These are phyloP conservation scores for Hapsidospora chrysogenum DNA, from an alignment of 495 filamentous ascomycete genomes.

Conservation along the genomic window DNA sequence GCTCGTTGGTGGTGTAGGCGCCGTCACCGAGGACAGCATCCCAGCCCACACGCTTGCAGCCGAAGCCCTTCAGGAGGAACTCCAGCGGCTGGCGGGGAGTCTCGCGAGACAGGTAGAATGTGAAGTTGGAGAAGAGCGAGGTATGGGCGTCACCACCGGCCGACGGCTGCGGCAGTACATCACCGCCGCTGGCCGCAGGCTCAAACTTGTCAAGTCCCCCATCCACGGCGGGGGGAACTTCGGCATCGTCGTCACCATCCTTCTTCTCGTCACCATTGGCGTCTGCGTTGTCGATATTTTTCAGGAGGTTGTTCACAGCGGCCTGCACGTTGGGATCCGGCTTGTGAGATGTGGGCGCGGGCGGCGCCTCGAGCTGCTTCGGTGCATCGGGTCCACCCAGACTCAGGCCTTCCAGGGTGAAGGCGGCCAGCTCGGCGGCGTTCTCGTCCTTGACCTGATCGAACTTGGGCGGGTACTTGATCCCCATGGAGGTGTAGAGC, in stretches of 20 bases:
- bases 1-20: constrained; percentile 77
- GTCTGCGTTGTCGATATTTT: constrained; percentile 28
- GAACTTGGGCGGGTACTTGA: constrained; percentile 92
- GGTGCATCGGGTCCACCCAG: constrained; percentile 30
- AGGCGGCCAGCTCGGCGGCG: constrained; percentile 82
- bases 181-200: constrained; percentile 58
- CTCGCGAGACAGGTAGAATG: constrained; percentile 86
- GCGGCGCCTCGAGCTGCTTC: constrained; percentile 36
- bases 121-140: constrained; percentile 68
- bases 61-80: constrained; percentile 86
- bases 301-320: constrained; percentile 35
- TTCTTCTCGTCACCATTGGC: constrained; percentile 21
- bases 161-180: constrained; percentile 71
- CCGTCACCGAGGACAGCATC: constrained; percentile 78
- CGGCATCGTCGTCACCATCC: constrained; percentile 29
- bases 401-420: constrained; percentile 61
- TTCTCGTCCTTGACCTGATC: constrained; percentile 71
- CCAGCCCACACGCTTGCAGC: constrained; percentile 94
- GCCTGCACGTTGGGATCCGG: constrained; percentile 36
- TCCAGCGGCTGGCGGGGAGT: constrained; percentile 81
- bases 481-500: constrained; percentile 74
- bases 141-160: constrained; percentile 36
- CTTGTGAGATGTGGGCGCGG: too few relatives aligned
- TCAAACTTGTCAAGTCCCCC: constrained; percentile 73
- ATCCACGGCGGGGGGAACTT: constrained; percentile 26